Evolutionary conservation across 164 flowering plant species (phyloP).

Genomic region (Tinospora cordifolia): DNA sequence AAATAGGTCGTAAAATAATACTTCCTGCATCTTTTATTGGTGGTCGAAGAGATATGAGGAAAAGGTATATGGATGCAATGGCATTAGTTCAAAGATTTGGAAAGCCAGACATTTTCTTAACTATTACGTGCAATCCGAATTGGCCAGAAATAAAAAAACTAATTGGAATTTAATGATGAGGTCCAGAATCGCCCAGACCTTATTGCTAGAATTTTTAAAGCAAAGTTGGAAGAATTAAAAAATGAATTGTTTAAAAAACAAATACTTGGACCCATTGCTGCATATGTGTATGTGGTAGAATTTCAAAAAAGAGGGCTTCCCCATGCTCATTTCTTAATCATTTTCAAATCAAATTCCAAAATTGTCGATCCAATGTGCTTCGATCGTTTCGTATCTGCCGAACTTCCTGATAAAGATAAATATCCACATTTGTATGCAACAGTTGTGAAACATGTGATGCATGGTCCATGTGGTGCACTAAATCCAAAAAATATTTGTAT

Average conservation of each 20-base stretch:
- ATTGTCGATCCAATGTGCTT: not conserved
- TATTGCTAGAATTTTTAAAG: slow-evolving; percentile 6
- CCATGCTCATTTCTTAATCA: slow-evolving; percentile 1
- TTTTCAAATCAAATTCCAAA: not conserved
- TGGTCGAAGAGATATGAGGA: too few relatives aligned
- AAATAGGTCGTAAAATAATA: not conserved
- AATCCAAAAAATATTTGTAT: not conserved
- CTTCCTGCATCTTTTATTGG: not conserved
- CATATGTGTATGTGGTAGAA: slow-evolving; percentile 9
- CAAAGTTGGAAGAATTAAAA: slow-evolving; percentile 1
- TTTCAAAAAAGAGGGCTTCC: slow-evolving; percentile 9
- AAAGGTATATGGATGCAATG: slow-evolving; percentile 6
- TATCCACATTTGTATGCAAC: not conserved
- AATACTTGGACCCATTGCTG: not conserved
- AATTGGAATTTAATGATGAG: not conserved
- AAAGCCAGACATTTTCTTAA: slow-evolving; percentile 8
- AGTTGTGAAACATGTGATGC: slow-evolving; percentile 2
- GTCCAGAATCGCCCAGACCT: slow-evolving; percentile 6
- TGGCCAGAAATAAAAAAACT: slow-evolving; percentile 16
- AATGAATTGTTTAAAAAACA: slow-evolving; percentile 3
- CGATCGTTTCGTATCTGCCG: not conserved
- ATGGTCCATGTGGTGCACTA: slow-evolving; percentile 1
- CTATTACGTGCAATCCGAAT: slow-evolving; percentile 11
- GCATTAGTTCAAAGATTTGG: slow-evolving; percentile 9
- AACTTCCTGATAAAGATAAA: not conserved